Conservation (phyloP, 331 rosid species). For the Malus hybrid region DNA sequence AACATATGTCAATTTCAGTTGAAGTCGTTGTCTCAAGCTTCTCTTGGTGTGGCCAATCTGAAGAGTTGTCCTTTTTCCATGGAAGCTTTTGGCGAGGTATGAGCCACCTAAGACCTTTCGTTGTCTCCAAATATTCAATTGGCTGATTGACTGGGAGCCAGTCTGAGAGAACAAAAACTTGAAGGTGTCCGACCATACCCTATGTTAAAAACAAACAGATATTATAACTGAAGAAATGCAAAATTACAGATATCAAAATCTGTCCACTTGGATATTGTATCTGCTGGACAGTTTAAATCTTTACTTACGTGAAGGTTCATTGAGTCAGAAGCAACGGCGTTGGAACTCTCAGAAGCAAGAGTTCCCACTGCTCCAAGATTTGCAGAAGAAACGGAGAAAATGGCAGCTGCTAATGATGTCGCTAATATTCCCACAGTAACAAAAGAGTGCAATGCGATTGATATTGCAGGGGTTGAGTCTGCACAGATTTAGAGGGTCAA, state of each 20-base stretch:
- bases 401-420: constrained; percentile 48
- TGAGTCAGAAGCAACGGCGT: constrained; percentile 18
- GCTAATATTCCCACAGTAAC: constrained; percentile 52
- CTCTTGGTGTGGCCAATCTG: constrained; percentile 18
- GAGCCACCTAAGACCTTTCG: constrained; percentile 60
- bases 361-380: constrained; percentile 50
- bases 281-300: not conserved
- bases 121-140: constrained; percentile 48
- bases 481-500: not conserved
- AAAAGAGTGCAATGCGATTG: constrained; percentile 45
- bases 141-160: constrained; percentile 44
- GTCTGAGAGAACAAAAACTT: constrained; percentile 59
- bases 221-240: not conserved
- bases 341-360: constrained; percentile 36
- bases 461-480: constrained; percentile 47
- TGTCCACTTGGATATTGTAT: not conserved
- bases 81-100: constrained; percentile 64
- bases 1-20: not conserved
- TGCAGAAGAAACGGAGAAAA: constrained; percentile 43
- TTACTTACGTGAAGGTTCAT: constrained; percentile 52
- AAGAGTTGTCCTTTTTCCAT: constrained; percentile 32
- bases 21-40: not conserved
- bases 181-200: constrained; percentile 72
- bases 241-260: too few relatives aligned
- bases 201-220: constrained; percentile 19